Conservation (phyloP, 106 monocot genomes). For the Phalaenopsis equestris region DNA sequence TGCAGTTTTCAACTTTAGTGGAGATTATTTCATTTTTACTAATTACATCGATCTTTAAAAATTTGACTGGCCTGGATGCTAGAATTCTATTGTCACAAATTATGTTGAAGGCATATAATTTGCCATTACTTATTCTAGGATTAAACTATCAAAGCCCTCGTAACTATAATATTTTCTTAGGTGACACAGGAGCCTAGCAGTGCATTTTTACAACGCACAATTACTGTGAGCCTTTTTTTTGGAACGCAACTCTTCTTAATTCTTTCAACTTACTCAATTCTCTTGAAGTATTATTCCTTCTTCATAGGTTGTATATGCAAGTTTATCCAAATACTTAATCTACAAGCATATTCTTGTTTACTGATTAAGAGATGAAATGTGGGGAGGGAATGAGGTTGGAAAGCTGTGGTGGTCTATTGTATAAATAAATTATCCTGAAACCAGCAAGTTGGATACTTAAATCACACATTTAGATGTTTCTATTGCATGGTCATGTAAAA, state of each 20-base stretch:
- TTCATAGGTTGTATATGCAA: background rate
- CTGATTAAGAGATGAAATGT: background rate
- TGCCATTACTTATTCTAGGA: background rate
- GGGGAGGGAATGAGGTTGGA: background rate
- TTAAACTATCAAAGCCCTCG: background rate
- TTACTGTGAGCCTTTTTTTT: background rate
- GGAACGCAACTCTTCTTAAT: background rate
- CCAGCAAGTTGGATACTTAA: background rate
- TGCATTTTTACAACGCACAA: background rate
- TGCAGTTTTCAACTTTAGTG: background rate
- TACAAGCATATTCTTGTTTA: background rate
- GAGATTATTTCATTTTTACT: background rate
- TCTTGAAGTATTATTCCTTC: background rate
- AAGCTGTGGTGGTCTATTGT: background rate
- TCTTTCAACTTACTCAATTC: background rate
- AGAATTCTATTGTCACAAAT: background rate
- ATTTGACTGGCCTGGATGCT: background rate
- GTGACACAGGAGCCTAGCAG: background rate
- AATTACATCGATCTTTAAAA: background rate
- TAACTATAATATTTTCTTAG: background rate
- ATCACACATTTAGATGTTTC: background rate
- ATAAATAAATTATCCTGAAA: background rate
- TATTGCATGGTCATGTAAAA: background rate
- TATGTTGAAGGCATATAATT: background rate
- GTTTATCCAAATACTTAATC: background rate